Evolutionary conservation across 441 rosid species (phyloP).

Genomic region (Erodium moschatum): DNA sequence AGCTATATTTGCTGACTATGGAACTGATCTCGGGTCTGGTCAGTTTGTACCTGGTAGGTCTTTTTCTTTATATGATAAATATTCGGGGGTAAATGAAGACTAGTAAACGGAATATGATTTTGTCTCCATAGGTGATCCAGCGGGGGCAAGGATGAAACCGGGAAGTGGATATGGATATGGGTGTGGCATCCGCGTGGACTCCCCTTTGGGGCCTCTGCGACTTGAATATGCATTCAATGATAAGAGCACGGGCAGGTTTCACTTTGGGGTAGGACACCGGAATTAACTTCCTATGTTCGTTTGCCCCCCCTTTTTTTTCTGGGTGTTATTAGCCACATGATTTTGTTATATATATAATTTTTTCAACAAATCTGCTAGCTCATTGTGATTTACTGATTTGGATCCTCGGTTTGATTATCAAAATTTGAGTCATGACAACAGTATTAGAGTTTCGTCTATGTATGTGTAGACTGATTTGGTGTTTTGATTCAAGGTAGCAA

Average conservation of each 20-base stretch:
- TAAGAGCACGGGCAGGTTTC: slow-evolving; percentile 53
- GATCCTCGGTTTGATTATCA: no score
- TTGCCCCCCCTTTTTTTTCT: no score
- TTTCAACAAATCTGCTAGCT: no score
- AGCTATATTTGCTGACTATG: slow-evolving; percentile 83
- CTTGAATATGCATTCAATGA: slow-evolving; percentile 83
- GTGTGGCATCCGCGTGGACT: slow-evolving; percentile 69
- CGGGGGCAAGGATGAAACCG: slow-evolving; percentile 76
- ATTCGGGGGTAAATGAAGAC: no score
- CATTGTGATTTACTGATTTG: no score
- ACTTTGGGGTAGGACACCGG: slow-evolving; percentile 83
- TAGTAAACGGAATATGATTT: no score
- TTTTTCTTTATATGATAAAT: background rate
- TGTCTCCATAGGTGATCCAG: slow-evolving; percentile 59
- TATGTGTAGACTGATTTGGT: no score
- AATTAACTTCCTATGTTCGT: slow-evolving; percentile 18
- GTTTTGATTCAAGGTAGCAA: no score
- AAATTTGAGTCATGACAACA: no score
- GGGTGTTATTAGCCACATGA: no score
- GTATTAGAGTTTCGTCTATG: no score
- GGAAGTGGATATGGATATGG: slow-evolving; percentile 92
- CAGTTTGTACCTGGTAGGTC: slow-evolving; percentile 58
- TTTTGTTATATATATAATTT: no score
- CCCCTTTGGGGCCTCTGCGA: slow-evolving; percentile 73
- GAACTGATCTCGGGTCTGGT: slow-evolving; percentile 84